These are phyloP conservation scores for Cryphonectria naterciae DNA, from an alignment of 2,329 filamentous ascomycete species.

Conservation along the genomic window DNA sequence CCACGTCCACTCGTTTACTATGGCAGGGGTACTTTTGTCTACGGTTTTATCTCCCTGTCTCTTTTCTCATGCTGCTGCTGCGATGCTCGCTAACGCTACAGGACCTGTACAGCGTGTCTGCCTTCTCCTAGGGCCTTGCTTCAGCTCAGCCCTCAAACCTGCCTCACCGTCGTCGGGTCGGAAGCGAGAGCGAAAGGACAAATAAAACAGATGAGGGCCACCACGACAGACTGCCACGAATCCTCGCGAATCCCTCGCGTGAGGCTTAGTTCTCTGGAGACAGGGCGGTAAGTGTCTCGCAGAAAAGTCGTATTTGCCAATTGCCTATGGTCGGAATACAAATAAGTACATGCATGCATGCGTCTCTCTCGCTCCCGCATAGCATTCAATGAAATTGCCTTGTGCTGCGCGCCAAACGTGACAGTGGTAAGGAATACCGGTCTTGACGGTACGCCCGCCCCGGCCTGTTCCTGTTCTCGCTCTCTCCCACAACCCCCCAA, in stretches of 20 bases:
- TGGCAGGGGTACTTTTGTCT: slow-evolving; percentile 19
- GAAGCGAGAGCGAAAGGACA: not conserved
- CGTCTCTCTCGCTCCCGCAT: not conserved
- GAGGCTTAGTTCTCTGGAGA: slow-evolving; percentile 20
- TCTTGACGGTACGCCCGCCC: slow-evolving; percentile 15
- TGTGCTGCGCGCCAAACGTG: not conserved
- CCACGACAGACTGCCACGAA: slow-evolving; percentile 1
- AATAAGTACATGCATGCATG: not conserved
- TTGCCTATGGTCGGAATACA: not conserved
- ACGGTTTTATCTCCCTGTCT: slow-evolving; percentile 23
- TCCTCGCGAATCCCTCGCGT: not conserved
- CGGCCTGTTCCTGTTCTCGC: not conserved
- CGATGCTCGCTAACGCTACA: not conserved
- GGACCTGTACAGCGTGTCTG: slow-evolving; percentile 8
- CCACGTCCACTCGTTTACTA: slow-evolving; percentile 17
- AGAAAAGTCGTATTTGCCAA: not conserved
- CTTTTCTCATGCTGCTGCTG: slow-evolving; percentile 15
- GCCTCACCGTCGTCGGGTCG: not conserved
- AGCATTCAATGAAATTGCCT: not conserved
- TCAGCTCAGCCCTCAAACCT: not conserved
- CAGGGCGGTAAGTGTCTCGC: not conserved
- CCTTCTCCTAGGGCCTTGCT: slow-evolving; percentile 5
- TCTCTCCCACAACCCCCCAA: not conserved
- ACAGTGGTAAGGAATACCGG: not conserved
- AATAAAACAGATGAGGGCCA: not conserved